Evolutionary conservation across 2,329 filamentous ascomycete species (phyloP).

Genomic region (Tolypocladium inflatum): DNA sequence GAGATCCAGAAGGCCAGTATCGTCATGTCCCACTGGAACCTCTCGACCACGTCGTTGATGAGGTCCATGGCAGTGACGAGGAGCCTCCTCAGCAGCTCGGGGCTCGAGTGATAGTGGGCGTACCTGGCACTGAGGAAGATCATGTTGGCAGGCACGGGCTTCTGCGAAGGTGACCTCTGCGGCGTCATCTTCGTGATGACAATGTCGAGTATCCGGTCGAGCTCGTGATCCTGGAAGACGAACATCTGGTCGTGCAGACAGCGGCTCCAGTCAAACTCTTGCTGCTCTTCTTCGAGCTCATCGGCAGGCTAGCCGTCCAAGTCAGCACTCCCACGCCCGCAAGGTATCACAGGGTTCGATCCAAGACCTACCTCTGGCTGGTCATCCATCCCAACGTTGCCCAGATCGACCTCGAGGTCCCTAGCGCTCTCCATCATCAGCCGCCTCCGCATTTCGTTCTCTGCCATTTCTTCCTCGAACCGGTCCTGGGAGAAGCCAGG

Average conservation of each 20-base stretch:
- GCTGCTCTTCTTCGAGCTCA: conserved; percentile 78
- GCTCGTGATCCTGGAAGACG: conserved; percentile 91
- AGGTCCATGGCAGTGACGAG: conserved; percentile 85
- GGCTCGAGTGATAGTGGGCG: conserved; percentile 89
- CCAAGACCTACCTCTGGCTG: conserved; percentile 65
- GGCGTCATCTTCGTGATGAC: conserved; percentile 98
- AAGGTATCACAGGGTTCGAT: not conserved
- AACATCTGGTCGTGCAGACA: conserved; percentile 99
- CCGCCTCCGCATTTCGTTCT: conserved; percentile 86
- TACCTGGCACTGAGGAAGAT: conserved; percentile 93
- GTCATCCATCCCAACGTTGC: conserved; percentile 92
- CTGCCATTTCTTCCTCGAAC: conserved; percentile 95
- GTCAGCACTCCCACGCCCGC: conserved; percentile 10
- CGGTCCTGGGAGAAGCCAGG: conserved; percentile 84
- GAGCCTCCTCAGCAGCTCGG: conserved; percentile 71
- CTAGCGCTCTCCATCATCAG: conserved; percentile 99
- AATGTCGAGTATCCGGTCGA: conserved; percentile 86
- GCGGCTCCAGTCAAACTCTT: conserved; percentile 92
- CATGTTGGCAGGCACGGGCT: conserved; percentile 94
- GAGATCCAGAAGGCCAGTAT: conserved; percentile 98
- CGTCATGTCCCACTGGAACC: conserved; percentile 98
- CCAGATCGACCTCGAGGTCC: conserved; percentile 91
- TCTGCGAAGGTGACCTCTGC: conserved; percentile 90
- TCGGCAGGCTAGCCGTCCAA: conserved; percentile 46
- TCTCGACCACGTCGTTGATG: conserved; percentile 94